phyloP scores from a whole-genome alignment of 148 eudicot genomes.

The Hydrangea macrophylla region DNA sequence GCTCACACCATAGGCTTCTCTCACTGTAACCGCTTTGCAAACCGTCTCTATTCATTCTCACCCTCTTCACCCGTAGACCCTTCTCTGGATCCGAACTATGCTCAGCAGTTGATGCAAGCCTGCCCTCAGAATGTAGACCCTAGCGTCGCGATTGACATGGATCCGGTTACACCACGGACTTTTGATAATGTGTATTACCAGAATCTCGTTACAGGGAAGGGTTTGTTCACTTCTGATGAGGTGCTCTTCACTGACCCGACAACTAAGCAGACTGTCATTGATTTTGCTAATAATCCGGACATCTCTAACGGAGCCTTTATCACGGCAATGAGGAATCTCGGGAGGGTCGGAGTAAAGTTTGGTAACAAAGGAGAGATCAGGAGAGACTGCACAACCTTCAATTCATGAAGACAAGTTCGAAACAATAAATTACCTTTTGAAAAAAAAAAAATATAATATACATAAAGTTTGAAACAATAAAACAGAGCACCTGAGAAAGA shows the following conservation, averaged over 20 bases:
- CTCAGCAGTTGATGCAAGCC: slow-evolving; percentile 35
- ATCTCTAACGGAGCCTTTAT: slow-evolving; percentile 47
- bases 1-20: slow-evolving; percentile 57
- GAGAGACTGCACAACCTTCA: slow-evolving; percentile 59
- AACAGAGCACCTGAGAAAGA: background rate
- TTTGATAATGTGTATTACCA: slow-evolving; percentile 64
- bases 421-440: too few species aligned
- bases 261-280: slow-evolving; percentile 37
- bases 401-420: slow-evolving; percentile 22
- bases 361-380: slow-evolving; percentile 77
- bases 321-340: slow-evolving; percentile 60
- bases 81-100: slow-evolving; percentile 38
- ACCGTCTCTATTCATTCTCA: slow-evolving; percentile 53
- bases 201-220: slow-evolving; percentile 56
- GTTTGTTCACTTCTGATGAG: slow-evolving; percentile 63
- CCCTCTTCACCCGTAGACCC: slow-evolving; percentile 41
- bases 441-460: too few species aligned
- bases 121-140: slow-evolving; percentile 53
- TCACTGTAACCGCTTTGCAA: slow-evolving; percentile 52
- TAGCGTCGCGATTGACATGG: slow-evolving; percentile 33
- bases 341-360: slow-evolving; percentile 59
- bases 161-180: slow-evolving; percentile 41
- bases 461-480: background rate
- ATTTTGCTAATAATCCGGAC: slow-evolving; percentile 41
- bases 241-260: slow-evolving; percentile 39